These are phyloP conservation scores for Candida dubliniensis DNA, from an alignment of 1,139 yeast genomes.

Conservation along the genomic window DNA sequence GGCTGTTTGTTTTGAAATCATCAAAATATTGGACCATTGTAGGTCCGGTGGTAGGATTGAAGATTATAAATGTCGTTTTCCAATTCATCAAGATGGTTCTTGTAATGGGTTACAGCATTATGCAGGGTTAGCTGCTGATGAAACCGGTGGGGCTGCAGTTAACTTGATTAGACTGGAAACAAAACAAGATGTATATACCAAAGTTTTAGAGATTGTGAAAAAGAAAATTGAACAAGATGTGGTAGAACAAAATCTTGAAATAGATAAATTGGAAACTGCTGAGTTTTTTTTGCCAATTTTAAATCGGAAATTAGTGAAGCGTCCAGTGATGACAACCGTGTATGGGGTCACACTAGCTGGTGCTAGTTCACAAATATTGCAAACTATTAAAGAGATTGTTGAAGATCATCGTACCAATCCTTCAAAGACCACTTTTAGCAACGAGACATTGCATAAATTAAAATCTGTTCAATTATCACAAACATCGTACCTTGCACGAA, in stretches of 20 bases:
- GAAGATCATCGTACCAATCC: slow-evolving; percentile 18
- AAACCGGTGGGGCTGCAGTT: slow-evolving; percentile 39
- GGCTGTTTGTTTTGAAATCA: slow-evolving; percentile 37
- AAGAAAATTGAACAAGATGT: slow-evolving; percentile 18
- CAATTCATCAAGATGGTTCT: slow-evolving; percentile 48
- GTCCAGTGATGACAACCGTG: slow-evolving; percentile 50
- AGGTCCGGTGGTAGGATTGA: slow-evolving; percentile 20
- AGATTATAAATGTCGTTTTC: slow-evolving; percentile 33
- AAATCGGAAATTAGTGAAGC: slow-evolving; percentile 38
- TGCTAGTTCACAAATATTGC: slow-evolving; percentile 33
- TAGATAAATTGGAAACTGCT: slow-evolving; percentile 12
- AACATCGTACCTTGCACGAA: slow-evolving; percentile 26
- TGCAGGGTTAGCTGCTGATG: slow-evolving; percentile 43
- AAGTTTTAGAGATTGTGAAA: slow-evolving; percentile 31
- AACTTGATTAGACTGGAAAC: slow-evolving; percentile 27
- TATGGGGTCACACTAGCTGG: slow-evolving; percentile 47
- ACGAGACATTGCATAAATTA: slow-evolving; percentile 3
- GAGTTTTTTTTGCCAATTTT: slow-evolving; percentile 21
- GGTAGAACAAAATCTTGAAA: not conserved
- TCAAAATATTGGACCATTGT: slow-evolving; percentile 19
- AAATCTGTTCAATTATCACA: slow-evolving; percentile 6
- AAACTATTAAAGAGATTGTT: slow-evolving; percentile 24
- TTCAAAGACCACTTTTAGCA: slow-evolving; percentile 3
- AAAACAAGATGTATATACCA: slow-evolving; percentile 38
- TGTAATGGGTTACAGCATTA: slow-evolving; percentile 52